Conservation (phyloP, 805 yeast genomes). For the Blastobotrys robertii region DNA sequence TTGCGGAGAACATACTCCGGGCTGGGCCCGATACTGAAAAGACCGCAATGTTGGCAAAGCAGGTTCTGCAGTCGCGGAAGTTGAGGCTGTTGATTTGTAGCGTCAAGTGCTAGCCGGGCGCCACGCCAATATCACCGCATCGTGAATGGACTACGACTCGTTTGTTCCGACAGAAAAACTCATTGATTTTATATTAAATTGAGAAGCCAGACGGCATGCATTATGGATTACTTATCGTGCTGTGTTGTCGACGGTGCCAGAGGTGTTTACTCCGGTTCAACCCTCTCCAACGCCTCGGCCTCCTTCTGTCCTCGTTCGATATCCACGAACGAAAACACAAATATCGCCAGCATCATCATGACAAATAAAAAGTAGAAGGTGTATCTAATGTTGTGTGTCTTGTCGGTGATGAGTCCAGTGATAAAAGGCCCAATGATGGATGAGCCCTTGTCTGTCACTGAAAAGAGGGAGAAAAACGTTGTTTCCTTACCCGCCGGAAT, state of each 20-base stretch:
- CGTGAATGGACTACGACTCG: no score
- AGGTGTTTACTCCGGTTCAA: conserved; percentile 5
- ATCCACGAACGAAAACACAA: conserved; percentile 45
- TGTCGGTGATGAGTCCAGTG: conserved; percentile 64
- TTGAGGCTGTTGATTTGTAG: no score
- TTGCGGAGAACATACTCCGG: no score
- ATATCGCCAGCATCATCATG: conserved; percentile 45
- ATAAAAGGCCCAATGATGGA: conserved; percentile 64
- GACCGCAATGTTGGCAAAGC: no score
- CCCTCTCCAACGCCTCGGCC: conserved; percentile 34
- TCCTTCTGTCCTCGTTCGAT: conserved; percentile 53
- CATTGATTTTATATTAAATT: background rate
- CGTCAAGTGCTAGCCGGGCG: no score
- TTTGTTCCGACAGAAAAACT: no score
- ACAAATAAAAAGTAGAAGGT: conserved; percentile 55
- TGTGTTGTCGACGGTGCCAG: no score
- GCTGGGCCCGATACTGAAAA: no score
- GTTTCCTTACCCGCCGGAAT: conserved; percentile 71
- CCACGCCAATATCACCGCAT: no score
- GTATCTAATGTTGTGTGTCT: conserved; percentile 63
- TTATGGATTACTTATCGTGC: background rate
- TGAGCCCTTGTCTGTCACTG: conserved; percentile 74
- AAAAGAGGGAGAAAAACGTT: conserved; percentile 63
- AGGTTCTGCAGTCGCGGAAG: no score
- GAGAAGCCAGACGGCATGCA: background rate